Conservation (phyloP, 2,329 filamentous ascomycete genomes). For the Fusarium beomiforme region DNA sequence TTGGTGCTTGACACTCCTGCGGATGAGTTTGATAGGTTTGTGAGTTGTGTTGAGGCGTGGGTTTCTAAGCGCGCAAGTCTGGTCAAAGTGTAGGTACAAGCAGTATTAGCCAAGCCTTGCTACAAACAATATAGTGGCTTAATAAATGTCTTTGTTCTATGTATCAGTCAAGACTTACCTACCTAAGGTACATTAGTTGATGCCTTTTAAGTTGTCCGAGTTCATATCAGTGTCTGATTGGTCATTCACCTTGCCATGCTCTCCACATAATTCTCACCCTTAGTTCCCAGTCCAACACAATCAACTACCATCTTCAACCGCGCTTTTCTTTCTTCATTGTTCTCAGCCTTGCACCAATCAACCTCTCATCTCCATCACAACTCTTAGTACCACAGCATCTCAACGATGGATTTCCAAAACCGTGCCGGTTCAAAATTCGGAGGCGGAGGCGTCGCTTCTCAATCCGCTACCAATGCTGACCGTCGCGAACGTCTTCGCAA, state of each 20-base stretch:
- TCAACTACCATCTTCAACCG: background rate
- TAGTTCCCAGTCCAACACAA: constrained; percentile 4
- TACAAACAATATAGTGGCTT: background rate
- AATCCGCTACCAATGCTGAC: constrained; percentile 94
- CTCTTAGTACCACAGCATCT: background rate
- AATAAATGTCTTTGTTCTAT: background rate
- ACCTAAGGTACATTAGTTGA: too few species aligned
- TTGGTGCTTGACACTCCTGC: constrained; percentile 52
- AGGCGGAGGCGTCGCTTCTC: constrained; percentile 94
- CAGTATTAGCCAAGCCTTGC: background rate
- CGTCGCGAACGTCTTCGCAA: constrained; percentile 96
- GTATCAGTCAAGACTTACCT: too few species aligned
- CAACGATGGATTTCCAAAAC: constrained; percentile 81
- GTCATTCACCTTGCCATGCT: background rate
- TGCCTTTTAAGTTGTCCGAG: background rate
- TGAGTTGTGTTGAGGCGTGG: constrained; percentile 49
- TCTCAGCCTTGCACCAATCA: constrained; percentile 21
- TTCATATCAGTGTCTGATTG: constrained; percentile 26
- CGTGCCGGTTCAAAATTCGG: constrained; percentile 97
- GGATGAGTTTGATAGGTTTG: constrained; percentile 54
- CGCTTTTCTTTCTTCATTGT: constrained; percentile 36
- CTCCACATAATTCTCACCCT: constrained; percentile 20
- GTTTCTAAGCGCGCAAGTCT: constrained; percentile 42
- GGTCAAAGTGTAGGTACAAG: background rate
- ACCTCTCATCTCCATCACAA: background rate